Percentiles rank a stretch among this genome's conserved stretches.
phyloP scores from a whole-genome alignment of 169 alveolate species.

The Cystoisospora suis region DNA sequence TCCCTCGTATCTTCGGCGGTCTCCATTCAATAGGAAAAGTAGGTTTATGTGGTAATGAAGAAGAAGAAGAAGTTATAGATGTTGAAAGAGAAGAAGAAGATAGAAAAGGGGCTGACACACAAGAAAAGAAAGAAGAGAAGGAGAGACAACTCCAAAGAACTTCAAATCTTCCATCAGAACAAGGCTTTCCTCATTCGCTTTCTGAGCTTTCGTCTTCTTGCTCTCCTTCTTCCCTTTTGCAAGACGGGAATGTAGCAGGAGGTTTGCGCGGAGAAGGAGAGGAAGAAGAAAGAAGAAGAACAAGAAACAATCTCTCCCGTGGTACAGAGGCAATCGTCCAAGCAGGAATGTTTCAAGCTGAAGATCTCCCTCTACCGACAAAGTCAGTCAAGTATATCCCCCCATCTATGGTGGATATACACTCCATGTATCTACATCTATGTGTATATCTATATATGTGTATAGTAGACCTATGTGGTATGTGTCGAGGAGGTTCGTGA shows the following conservation, averaged over 20 bases:
- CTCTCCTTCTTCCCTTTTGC: too few relatives aligned
- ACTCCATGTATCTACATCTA: background rate
- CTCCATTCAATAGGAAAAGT: background rate
- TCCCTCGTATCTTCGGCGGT: slow-evolving; percentile 8
- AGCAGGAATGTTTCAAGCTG: background rate
- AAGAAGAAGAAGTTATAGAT: background rate
- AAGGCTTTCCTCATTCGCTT: too few relatives aligned
- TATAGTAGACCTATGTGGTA: background rate
- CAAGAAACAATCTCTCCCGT: background rate
- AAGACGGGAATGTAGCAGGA: too few relatives aligned
- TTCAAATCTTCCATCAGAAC: background rate
- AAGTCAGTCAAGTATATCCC: background rate
- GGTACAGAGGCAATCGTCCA: background rate
- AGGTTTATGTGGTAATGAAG: background rate
- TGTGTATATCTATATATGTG: background rate
- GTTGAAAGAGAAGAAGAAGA: background rate
- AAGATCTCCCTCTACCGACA: background rate
- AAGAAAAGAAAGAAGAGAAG: background rate
- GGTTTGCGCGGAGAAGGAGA: too few relatives aligned
- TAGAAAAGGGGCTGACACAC: background rate
- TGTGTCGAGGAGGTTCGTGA: too few relatives aligned
- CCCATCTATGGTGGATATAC: background rate
- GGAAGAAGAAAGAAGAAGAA: background rate
- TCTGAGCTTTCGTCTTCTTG: too few relatives aligned
- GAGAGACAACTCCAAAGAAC: background rate